Evolutionary conservation across 352 stramenopile species (phyloP), one percentile per base, ranked within the genome.

Genomic region (Phytophthora citrophthora): DNA sequence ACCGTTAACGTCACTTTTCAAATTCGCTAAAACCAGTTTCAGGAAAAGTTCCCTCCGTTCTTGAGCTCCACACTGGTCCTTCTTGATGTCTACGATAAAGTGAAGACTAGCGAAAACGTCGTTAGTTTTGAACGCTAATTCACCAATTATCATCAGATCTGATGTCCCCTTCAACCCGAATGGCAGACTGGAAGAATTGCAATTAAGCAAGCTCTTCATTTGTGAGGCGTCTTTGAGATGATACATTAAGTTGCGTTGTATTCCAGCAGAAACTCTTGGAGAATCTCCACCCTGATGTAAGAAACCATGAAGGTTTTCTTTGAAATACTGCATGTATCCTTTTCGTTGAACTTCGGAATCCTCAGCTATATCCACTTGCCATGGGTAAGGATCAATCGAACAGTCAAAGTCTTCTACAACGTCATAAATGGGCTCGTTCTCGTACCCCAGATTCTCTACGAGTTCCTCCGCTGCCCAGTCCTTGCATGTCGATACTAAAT

Each of bases 61-160:
- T n/a, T n/a, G n/a, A n/a, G n/a, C n/a, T n/a, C n/a, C n/a, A n/a
- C n/a, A n/a, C n/a, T n/a, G n/a, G n/a, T n/a, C n/a, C n/a, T n/a
- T n/a, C n/a, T n/a, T 56, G 18, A 56, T 4, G 11, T 47, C 36
- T 20, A 56, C 15, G 10, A 47, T 34, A 16, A 56, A 38, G 10
- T 20, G 49, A 26, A 56, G 49, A 38, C 49, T 36, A 47, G 24
- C 36, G n/a, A 56, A 56, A 47, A 27, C 11, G 5, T 48, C 20
- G 2, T 47, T 38, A 20, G 54, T 68, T 41, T 18, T 34, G 11
- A 53, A 26, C 18, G 52, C 51, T n/a, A 15, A 2, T 51, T 68
- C 34, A 20, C 58, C 51, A 34, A 68, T 52, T 47, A 63, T 68
- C 41, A 56, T 47, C 26, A 62, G 9, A 54, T 62, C 31, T 54